Conservation (phyloP, 768 basidiomycete species). For the Lyophyllum shimeji region DNA sequence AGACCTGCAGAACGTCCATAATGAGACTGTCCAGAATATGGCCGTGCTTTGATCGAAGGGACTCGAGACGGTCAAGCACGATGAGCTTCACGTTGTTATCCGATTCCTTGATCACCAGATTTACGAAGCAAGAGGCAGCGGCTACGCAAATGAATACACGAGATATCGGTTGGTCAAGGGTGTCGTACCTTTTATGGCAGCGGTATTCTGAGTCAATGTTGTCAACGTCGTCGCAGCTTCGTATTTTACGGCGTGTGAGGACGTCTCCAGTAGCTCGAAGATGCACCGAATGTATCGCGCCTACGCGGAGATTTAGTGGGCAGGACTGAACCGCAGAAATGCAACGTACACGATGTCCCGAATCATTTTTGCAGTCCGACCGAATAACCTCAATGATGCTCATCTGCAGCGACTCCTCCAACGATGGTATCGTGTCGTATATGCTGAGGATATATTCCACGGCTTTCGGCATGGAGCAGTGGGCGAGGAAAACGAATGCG, state of each 20-base stretch:
- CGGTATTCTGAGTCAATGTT: conserved; percentile 90
- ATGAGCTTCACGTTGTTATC: conserved; percentile 99
- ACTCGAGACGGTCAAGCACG: conserved; percentile 88
- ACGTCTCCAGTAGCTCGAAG: conserved; percentile 86
- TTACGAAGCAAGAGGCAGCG: conserved; percentile 85
- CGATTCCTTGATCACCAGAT: conserved; percentile 89
- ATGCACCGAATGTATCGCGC: conserved; percentile 93
- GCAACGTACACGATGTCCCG: conserved; percentile 70
- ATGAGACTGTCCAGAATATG: conserved; percentile 87
- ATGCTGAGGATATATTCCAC: conserved; percentile 88
- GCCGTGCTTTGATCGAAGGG: conserved; percentile 80
- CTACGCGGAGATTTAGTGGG: conserved; percentile 35
- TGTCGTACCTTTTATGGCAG: conserved; percentile 85
- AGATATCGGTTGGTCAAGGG: neutral
- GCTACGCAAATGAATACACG: conserved; percentile 46
- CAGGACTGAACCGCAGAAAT: conserved; percentile 6
- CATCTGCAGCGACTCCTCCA: conserved; percentile 96
- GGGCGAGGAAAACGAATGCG: conserved; percentile 91
- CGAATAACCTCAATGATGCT: conserved; percentile 92
- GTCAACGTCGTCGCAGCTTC: conserved; percentile 96
- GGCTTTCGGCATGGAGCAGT: conserved; percentile 85
- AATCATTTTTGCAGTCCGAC: conserved; percentile 84
- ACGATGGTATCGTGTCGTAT: conserved; percentile 74
- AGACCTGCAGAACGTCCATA: conserved; percentile 92
- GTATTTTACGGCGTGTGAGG: conserved; percentile 94